phyloP scores from a whole-genome alignment of 2,329 filamentous ascomycete species.

The Acarospora socialis region DNA sequence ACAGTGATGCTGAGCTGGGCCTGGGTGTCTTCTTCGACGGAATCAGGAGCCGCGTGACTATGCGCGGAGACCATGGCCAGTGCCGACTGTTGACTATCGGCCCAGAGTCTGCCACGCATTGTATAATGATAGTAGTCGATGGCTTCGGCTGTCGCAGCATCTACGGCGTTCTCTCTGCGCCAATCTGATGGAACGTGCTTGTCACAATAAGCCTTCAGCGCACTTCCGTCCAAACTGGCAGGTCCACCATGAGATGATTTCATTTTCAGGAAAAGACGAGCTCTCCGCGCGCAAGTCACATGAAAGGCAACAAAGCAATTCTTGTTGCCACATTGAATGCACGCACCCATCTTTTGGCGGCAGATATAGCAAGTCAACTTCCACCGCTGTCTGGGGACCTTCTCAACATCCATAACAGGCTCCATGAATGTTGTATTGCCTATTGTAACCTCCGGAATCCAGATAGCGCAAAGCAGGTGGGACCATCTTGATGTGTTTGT shows the following conservation, averaged over 20 bases:
- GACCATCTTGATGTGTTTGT: slow-evolving; percentile 95
- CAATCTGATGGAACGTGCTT: slow-evolving; percentile 87
- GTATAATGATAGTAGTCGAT: slow-evolving; percentile 79
- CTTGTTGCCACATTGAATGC: slow-evolving; percentile 96
- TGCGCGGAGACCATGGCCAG: slow-evolving; percentile 65
- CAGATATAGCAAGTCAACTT: slow-evolving; percentile 92
- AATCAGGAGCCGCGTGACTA: slow-evolving; percentile 38
- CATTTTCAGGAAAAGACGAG: slow-evolving; percentile 86
- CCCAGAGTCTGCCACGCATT: slow-evolving; percentile 85
- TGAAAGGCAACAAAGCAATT: slow-evolving; percentile 95
- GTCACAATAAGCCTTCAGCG: slow-evolving; percentile 90
- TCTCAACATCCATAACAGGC: slow-evolving; percentile 93
- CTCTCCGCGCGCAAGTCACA: slow-evolving; percentile 83
- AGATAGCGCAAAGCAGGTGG: slow-evolving; percentile 90
- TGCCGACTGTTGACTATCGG: slow-evolving; percentile 73
- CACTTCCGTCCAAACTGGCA: slow-evolving; percentile 61
- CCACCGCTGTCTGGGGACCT: slow-evolving; percentile 90
- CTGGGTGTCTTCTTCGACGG: slow-evolving; percentile 30
- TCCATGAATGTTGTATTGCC: slow-evolving; percentile 98
- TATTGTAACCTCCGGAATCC: slow-evolving; percentile 93
- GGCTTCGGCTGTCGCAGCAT: slow-evolving; percentile 64
- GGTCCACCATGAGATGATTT: slow-evolving; percentile 74
- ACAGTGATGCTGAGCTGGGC: slow-evolving; percentile 40
- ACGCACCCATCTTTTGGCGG: slow-evolving; percentile 92
- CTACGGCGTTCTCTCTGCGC: slow-evolving; percentile 70